These are phyloP conservation scores for Fusarium tricinctum DNA, from an alignment of 2,329 filamentous ascomycete species.

Conservation along the genomic window DNA sequence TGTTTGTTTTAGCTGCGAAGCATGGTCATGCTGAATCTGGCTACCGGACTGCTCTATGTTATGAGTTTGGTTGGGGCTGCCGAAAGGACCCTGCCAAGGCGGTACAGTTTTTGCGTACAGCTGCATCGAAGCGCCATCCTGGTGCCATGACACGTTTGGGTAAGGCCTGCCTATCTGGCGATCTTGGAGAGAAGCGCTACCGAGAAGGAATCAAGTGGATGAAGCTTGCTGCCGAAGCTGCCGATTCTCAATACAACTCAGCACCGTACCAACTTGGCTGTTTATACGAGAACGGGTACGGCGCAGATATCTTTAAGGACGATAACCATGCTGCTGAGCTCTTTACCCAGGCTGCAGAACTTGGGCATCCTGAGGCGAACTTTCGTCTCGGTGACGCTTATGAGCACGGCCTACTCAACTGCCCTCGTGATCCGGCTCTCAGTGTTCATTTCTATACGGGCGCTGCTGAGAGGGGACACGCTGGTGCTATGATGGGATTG, in stretches of 20 bases:
- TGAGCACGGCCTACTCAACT: constrained; percentile 89
- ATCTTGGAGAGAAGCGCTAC: constrained; percentile 89
- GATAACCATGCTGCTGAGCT: constrained; percentile 91
- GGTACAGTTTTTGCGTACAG: constrained; percentile 90
- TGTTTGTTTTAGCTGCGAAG: constrained; percentile 94
- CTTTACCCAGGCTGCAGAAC: constrained; percentile 92
- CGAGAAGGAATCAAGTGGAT: constrained; percentile 96
- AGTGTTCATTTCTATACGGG: constrained; percentile 98
- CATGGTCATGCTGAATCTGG: constrained; percentile 97
- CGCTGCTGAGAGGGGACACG: constrained; percentile 86
- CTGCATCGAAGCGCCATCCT: constrained; percentile 93
- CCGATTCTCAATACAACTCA: constrained; percentile 91
- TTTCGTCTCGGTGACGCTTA: constrained; percentile 96
- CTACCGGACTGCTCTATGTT: constrained; percentile 93
- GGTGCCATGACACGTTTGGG: constrained; percentile 94
- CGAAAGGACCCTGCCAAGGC: constrained; percentile 91
- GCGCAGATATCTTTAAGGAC: constrained; percentile 93
- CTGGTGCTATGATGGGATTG: constrained; percentile 95
- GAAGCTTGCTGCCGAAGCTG: constrained; percentile 90
- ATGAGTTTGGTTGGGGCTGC: constrained; percentile 98
- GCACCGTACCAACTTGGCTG: constrained; percentile 92
- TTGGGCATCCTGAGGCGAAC: constrained; percentile 89
- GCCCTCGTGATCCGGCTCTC: constrained; percentile 89
- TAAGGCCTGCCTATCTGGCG: constrained; percentile 88
- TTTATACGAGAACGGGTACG: constrained; percentile 92